Evolutionary conservation across 441 rosid species (phyloP), one percentile per base, ranked within the genome.

Genomic region (Rhodomyrtus psidioides): DNA sequence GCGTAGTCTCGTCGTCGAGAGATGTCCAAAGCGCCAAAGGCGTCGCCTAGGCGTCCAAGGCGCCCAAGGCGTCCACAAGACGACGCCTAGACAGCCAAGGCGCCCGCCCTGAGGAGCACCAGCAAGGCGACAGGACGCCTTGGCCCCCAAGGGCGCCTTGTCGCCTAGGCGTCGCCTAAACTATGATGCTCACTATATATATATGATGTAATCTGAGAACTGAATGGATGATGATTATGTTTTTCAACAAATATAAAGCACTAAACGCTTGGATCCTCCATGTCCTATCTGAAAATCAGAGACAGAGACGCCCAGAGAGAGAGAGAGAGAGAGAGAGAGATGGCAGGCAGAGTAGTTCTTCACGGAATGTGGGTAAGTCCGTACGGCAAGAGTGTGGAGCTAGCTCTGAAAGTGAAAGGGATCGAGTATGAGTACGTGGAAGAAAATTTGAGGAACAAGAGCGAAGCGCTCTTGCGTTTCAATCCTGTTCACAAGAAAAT

Each of bases 391-490:
- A 87, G 90, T 54, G 88, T 87, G 62, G 90, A 91, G 86, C 49
- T 92, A 42, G 92, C 91, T 39, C 89, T 91, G 23, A 89, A 28
- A 75, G 86, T 88, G 28, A 90, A 91, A 59, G 90, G 92, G 79
- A 56, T 91, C 70, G 89, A 90, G 12, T 88, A 89, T 49, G 87
- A 86, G 19, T 53, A 81, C 60, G 86, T 88, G 53, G 89, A 86
- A 62, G 91, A 91, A 89, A 89, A 91, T 90, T 83, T 90, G 81
- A 60, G 5, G 19, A 89, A 87, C 91, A 89, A 90, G 83, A 91
- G 91, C 39, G 88, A 82, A 56, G n/a, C 42, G 49, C 91, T 88
- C 60, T 88, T 90, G 49, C 39, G 15, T 15, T 83, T 82, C 83
- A 91, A 90, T 46, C 91, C 86, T 54, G 83, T 88, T 79, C 83